Evolutionary conservation across 192 early-diverging fungal genomes (phyloP).

Genomic region (Podila clonocystis): DNA sequence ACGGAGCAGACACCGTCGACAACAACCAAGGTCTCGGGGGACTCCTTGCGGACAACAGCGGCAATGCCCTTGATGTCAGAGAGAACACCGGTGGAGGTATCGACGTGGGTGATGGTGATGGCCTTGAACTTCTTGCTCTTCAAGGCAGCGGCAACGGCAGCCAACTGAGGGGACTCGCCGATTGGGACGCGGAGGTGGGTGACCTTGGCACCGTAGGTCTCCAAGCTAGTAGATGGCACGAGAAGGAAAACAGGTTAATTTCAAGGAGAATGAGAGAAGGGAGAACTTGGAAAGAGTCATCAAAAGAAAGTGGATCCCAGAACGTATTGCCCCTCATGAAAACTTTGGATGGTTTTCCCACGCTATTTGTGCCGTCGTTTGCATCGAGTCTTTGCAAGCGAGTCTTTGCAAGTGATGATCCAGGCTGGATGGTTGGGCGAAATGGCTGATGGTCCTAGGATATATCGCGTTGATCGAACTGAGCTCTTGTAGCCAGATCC

Average conservation of each 20-base stretch:
- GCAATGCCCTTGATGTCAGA: slow-evolving; percentile 83
- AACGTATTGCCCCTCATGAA: too few species aligned
- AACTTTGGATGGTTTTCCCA: background rate
- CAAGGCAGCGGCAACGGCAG: slow-evolving; percentile 74
- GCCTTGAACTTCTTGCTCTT: slow-evolving; percentile 78
- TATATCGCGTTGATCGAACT: too few species aligned
- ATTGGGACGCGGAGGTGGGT: slow-evolving; percentile 76
- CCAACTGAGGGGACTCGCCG: slow-evolving; percentile 76
- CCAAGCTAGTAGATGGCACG: slow-evolving; percentile 59
- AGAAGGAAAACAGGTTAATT: background rate
- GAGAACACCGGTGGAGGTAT: slow-evolving; percentile 95
- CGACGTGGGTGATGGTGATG: slow-evolving; percentile 94
- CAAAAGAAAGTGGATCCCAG: background rate
- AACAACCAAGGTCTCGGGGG: slow-evolving; percentile 89
- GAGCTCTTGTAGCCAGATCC: too few species aligned
- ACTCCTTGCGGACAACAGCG: slow-evolving; percentile 73
- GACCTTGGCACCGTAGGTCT: slow-evolving; percentile 90
- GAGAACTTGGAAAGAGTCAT: too few species aligned
- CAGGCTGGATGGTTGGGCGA: too few species aligned
- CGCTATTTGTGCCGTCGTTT: background rate
- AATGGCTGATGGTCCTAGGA: too few species aligned
- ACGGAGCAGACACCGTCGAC: slow-evolving; percentile 98
- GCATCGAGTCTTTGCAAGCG: too few species aligned
- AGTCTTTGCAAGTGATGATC: too few species aligned
- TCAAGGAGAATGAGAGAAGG: background rate